Evolutionary conservation across 352 stramenopile species (phyloP).

Genomic region (Phytophthora pini): DNA sequence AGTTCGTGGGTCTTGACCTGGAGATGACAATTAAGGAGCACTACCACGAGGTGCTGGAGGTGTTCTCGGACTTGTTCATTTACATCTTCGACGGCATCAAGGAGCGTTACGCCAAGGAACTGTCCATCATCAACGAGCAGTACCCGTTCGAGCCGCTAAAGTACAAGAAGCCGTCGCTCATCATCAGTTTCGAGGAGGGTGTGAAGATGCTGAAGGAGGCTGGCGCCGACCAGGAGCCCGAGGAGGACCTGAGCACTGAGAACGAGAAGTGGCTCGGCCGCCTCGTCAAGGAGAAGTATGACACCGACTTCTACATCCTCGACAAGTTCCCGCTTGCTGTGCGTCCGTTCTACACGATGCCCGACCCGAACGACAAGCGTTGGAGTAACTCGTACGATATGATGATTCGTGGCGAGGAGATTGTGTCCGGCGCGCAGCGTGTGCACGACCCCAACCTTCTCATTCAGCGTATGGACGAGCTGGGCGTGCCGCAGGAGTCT

Average conservation of each 20-base stretch:
- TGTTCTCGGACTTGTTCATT: conserved; percentile 99
- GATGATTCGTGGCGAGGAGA: conserved; percentile 99
- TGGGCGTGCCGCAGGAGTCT: conserved; percentile 86
- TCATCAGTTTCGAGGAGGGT: conserved; percentile 95
- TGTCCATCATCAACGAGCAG: conserved; percentile 96
- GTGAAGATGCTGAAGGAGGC: conserved; percentile 93
- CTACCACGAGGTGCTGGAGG: conserved; percentile 98
- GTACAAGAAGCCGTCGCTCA: conserved; percentile 94
- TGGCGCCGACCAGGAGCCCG: conserved; percentile 73
- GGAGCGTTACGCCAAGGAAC: conserved; percentile 92
- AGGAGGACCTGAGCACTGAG: conserved; percentile 92
- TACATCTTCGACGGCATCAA: conserved; percentile 99
- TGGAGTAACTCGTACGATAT: conserved; percentile 99
- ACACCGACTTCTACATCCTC: conserved; percentile 99
- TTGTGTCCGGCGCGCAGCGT: conserved; percentile 99
- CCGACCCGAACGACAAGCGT: conserved; percentile 93
- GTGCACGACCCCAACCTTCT: conserved; percentile 98
- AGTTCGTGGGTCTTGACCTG: conserved; percentile 99
- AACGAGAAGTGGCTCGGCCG: conserved; percentile 98
- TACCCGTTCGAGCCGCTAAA: conserved; percentile 98
- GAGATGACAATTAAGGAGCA: conserved; percentile 99
- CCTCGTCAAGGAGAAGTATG: conserved; percentile 98
- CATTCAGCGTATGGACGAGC: conserved; percentile 87
- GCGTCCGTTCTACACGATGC: conserved; percentile 99
- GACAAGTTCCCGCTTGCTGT: conserved; percentile 99